Base-by-base conservation (phyloP, 1,139 yeast species). In the Pichia sp. region DNA sequence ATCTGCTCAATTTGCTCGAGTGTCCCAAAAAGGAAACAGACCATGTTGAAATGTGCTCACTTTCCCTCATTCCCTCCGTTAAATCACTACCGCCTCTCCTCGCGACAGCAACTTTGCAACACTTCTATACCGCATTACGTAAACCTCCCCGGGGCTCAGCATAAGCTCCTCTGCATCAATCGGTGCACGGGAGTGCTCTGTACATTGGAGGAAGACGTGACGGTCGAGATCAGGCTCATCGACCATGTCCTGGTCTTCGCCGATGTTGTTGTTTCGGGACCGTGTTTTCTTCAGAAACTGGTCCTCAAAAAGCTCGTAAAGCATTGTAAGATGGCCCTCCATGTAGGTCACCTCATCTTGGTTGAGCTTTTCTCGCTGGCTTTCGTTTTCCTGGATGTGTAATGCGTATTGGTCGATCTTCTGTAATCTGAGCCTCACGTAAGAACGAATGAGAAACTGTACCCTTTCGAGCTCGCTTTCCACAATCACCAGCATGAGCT, bases 401-500 rank as follows among this genome's bases (percentile, higher is more conserved):
- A 87, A 73, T 23, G 90, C 76, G 69, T 75, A 84, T 59, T 76
- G 77, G 71, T 90, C 97, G 47, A 92, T 78, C 65, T 87, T 89
- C 48, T 78, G 70, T 49, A 95, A 72, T 55, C 99, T 75, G 3
- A 93, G 79, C 57, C 99, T 77, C 41, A 92, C 75, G 67, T 90
- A 92, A 30, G 90, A 79, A 54, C 98, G 75, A 16, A 92, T 75
- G 46, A 93, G 72, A 67, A 85, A 93, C 64, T 87, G 90, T 50
- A 90, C 80, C 56, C 99, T 74, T 65, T 93, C 98, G 31, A 93
- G 77, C 64, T 93, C 99, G 4, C 96, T 87, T 67, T 93, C 99
- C 59, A 92, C 84, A 19, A 95, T 80, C 75, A 93, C 81, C 46
- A 92, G 74, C 57, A 87, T 86, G 55, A 93, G 72, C 67, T 92